Evolutionary conservation across 495 filamentous ascomycete species (phyloP), one percentile per base, ranked within the genome.

Genomic region (Penicilliopsis zonata): DNA sequence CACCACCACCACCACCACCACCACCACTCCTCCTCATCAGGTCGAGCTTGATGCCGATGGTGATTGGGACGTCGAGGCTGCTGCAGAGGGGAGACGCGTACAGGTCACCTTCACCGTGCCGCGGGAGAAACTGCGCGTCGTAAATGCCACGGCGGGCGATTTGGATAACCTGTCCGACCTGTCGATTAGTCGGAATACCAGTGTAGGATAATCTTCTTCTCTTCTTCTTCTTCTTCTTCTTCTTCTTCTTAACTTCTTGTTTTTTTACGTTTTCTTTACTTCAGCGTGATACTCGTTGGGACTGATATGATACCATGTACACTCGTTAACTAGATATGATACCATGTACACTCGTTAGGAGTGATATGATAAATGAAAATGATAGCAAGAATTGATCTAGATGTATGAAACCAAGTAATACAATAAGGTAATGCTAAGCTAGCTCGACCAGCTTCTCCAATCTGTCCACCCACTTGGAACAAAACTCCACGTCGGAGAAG

Each of bases 31-130:
- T 20, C 21, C 27, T 24, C 27, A 13, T 10, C 25, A 13, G 34
- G 36, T 17, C 14, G 42, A 31, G 31, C 28, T 38, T 3, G 50
- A 57, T 0, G 50, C 50, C 0, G 78, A 81, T 9, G 79, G 76
- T 3, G 86, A 93, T 30, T 94, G 87, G 86, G 87, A 94, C 47
- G 70, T 94, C 20, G 88, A 95, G 51, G 70, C 70, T 27, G 84
- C 83, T 4, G 80, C 81, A 1, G 77, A 87, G 54, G 72, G 70
- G 31, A 54, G 86, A 26, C 69, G 83, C 10, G 87, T 96, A 37
- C 88, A 96, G 58, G 72, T 92, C 39, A 92, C 92, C 63, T 96
- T 92, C 53, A 93, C 86, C 1, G 83, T 93, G 35, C 88, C 88
- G 29, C 80, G 74, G 51, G 79, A 86, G 59, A 73, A 69, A 50